Base-by-base conservation (phyloP, 2,329 filamentous ascomycete genomes). In the Epichloe coenophiala region DNA sequence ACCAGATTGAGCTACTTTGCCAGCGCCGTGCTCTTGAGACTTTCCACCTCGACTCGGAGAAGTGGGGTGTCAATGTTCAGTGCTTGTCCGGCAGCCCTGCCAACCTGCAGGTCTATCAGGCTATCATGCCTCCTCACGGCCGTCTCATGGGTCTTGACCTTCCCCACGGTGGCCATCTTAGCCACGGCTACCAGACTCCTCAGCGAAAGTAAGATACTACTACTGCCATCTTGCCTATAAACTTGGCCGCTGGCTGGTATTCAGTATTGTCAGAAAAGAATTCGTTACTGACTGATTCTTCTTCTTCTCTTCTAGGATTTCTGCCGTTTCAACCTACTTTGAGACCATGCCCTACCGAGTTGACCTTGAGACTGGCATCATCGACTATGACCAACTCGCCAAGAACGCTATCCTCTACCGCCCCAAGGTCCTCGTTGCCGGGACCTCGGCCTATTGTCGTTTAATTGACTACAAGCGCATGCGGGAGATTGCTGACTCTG, bases 21-120 rank as follows among this genome's bases (percentile, higher is more conserved):
- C 93, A 98, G 77, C 78, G 82, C 69, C 86, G 93, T 72, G 93
- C 93, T 58, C 84, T 98, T 56, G 80, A 88, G 72, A 85, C 90
- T 53, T 98, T 97, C 77, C 80, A 88, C 65, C 73, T 95, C 59
- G 86, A 94, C 71, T 66, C 84, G 17, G 80, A 82, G 59, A 89
- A 94, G 76, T 98, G 93, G 93, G 93, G 93, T 68, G 93, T 98
- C 73, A 98, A 98, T 67, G 93, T 98, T 54, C 93, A 98, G 76
- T 89, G 86, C 70, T 74, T 95, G 65, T 88, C 82, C 65, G 93
- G 93, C 62, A 90, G 84, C 70, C 93, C 93, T 60, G 93, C 93
- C 74, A 98, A 98, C 73, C 76, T 98, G 60, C 89, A 97, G 77
- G 89, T 94, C 60, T 98, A 97, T 77, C 90, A 95, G 76, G 93